phyloP scores from a whole-genome alignment of 176 grass and related monocot genomes.

The Puccinellia tenuiflora region DNA sequence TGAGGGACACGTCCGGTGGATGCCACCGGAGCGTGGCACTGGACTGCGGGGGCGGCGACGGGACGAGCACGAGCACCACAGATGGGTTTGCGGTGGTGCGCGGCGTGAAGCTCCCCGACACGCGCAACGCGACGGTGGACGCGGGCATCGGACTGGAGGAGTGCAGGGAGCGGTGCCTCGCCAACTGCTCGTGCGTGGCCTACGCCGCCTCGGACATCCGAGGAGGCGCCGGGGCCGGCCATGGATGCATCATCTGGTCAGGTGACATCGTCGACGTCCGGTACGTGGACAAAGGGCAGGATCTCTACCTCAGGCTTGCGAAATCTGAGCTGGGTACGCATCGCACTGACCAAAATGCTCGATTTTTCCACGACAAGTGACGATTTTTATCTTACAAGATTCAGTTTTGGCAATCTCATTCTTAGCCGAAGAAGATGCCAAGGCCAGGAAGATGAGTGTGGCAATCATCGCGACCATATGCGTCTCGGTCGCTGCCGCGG shows the following conservation, averaged over 20 bases:
- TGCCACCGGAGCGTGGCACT: constrained; percentile 25
- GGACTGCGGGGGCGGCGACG: not conserved
- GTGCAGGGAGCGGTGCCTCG: constrained; percentile 26
- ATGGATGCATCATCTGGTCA: constrained; percentile 9
- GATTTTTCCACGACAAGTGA: not conserved
- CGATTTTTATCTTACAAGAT: not conserved
- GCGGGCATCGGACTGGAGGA: not conserved
- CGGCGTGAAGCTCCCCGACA: constrained; percentile 33
- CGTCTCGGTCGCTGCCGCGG: no score
- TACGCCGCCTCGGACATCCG: constrained; percentile 27
- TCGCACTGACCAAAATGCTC: not conserved
- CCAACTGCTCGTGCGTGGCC: constrained; percentile 54
- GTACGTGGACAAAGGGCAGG: constrained; percentile 14
- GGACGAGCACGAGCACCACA: not conserved
- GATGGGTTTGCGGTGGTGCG: not conserved
- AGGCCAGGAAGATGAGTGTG: not conserved
- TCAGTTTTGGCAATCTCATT: not conserved
- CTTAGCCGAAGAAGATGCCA: not conserved
- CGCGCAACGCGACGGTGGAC: not conserved
- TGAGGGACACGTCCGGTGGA: constrained; percentile 21
- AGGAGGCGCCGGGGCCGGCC: not conserved
- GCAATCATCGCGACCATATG: not conserved
- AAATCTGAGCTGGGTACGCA: not conserved
- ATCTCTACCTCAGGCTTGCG: constrained; percentile 15
- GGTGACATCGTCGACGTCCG: not conserved